Evolutionary conservation across 371 early-diverging fungal species (phyloP).

Genomic region (Parasitella parasitica): DNA sequence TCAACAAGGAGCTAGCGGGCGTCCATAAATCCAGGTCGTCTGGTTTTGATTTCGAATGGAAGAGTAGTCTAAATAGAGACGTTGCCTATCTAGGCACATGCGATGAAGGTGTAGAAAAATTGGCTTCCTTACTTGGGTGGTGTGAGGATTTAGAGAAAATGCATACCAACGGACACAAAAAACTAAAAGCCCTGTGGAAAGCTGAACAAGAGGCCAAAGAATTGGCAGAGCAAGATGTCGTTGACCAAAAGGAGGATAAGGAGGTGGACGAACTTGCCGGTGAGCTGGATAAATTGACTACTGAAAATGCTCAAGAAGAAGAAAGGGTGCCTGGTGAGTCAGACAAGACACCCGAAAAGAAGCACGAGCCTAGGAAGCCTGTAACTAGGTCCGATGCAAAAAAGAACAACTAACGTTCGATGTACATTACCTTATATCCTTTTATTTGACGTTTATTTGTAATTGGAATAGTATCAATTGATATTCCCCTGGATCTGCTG

Average conservation of each 20-base stretch:
- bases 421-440: background rate
- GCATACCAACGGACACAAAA: slow-evolving; percentile 34
- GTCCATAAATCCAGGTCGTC: slow-evolving; percentile 33
- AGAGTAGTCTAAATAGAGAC: slow-evolving; percentile 66
- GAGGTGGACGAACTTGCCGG: slow-evolving; percentile 36
- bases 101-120: slow-evolving; percentile 72
- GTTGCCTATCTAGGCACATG: slow-evolving; percentile 75
- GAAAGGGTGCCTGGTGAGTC: too few species aligned
- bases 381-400: background rate
- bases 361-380: background rate
- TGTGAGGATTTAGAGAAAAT: slow-evolving; percentile 41
- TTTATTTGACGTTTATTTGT: too few species aligned
- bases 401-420: background rate
- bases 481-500: too few species aligned
- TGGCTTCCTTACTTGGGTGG: slow-evolving; percentile 52
- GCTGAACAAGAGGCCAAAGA: slow-evolving; percentile 27
- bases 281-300: slow-evolving; percentile 32
- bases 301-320: slow-evolving; percentile 1
- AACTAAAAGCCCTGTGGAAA: slow-evolving; percentile 50
- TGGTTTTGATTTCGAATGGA: slow-evolving; percentile 88
- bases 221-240: slow-evolving; percentile 24
- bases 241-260: slow-evolving; percentile 29
- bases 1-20: slow-evolving; percentile 85
- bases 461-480: too few species aligned
- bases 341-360: slow-evolving; percentile 4